Percentiles rank a stretch among this genome's conserved stretches.
Conservation (phyloP, 2,329 filamentous ascomycete genomes). For the Colletotrichum costaricense region DNA sequence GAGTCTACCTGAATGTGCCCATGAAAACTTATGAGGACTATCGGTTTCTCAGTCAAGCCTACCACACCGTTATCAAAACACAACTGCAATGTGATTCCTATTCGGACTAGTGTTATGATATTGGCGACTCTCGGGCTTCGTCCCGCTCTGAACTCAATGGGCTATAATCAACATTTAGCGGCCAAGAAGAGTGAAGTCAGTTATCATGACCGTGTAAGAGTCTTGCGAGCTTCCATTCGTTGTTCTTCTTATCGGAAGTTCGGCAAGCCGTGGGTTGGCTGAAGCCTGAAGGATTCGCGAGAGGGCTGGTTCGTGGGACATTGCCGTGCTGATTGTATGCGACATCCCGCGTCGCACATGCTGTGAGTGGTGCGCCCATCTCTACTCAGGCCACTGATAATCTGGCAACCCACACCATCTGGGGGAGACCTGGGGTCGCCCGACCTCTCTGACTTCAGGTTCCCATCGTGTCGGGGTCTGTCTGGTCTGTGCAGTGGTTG, state of each 20-base stretch:
- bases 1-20: no score
- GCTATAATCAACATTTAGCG: not conserved
- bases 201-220: not conserved
- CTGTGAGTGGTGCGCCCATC: slow-evolving; percentile 2
- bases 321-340: not conserved
- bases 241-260: not conserved
- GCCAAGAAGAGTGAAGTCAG: not conserved
- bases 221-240: not conserved
- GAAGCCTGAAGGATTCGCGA: not conserved
- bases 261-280: not conserved
- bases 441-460: not conserved
- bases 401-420: not conserved
- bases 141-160: not conserved
- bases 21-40: no score
- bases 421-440: not conserved
- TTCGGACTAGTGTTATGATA: no score
- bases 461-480: not conserved
- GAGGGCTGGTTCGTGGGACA: not conserved
- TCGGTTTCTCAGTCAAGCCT: no score
- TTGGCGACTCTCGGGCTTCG: not conserved
- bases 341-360: slow-evolving; percentile 13
- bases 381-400: slow-evolving; percentile 12
- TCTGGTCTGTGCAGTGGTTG: not conserved
- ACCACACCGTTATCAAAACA: no score
- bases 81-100: not conserved